Percentiles rank a stretch among this genome's conserved stretches.
These are phyloP conservation scores for Carallia pectinifolia DNA, from an alignment of 345 rosid species.

Conservation along the genomic window DNA sequence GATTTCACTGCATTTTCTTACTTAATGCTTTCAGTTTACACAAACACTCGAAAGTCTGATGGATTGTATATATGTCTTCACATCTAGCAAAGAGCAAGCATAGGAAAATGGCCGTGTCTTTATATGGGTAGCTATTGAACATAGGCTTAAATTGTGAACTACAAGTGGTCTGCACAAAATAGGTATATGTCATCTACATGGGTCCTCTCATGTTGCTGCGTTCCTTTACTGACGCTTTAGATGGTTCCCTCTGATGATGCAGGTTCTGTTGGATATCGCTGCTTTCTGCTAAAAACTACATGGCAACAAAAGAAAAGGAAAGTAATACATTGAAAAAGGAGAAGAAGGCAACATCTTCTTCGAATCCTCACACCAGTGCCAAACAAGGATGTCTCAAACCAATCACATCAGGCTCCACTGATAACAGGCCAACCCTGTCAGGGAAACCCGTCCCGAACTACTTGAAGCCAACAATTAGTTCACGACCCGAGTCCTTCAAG, in stretches of 20 bases:
- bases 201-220: too few species aligned
- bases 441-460: slow-evolving; percentile 43
- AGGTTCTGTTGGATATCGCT: not conserved
- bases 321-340: slow-evolving; percentile 32
- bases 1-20: too few species aligned
- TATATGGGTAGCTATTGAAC: too few species aligned
- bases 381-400: slow-evolving; percentile 20
- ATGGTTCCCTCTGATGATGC: slow-evolving; percentile 10
- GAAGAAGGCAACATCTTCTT: slow-evolving; percentile 32
- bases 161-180: too few species aligned
- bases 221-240: too few species aligned
- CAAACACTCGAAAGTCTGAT: too few species aligned
- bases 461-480: slow-evolving; percentile 60
- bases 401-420: slow-evolving; percentile 23
- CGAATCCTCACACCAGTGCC: slow-evolving; percentile 17
- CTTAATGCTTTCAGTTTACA: too few species aligned
- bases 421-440: slow-evolving; percentile 9
- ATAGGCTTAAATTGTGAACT: too few species aligned
- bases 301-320: slow-evolving; percentile 39
- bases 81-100: too few species aligned
- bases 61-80: too few species aligned
- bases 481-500: slow-evolving; percentile 42
- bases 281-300: not conserved
- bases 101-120: too few species aligned
- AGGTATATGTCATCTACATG: too few species aligned